Conservation (phyloP, 2,329 filamentous ascomycete species). For the Microsporum canis region DNA sequence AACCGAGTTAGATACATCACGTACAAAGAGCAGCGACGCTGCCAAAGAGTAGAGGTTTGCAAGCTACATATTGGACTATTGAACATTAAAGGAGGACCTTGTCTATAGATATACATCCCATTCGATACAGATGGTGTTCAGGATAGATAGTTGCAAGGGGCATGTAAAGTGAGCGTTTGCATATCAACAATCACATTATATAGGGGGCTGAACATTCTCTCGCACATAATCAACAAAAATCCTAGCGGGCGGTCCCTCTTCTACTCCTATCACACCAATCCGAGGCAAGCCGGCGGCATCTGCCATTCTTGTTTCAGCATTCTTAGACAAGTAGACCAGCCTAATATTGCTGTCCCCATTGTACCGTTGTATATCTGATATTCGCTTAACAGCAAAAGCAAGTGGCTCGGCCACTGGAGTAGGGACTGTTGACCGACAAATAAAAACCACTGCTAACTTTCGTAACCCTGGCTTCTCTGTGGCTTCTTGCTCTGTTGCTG, state of each 20-base stretch:
- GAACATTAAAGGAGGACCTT: neutral
- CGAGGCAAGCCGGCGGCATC: constrained; percentile 5
- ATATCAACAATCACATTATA: neutral
- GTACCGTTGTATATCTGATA: constrained; percentile 10
- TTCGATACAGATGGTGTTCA: neutral
- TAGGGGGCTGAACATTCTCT: neutral
- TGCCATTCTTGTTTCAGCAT: constrained; percentile 2
- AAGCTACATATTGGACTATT: neutral
- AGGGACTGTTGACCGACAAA: constrained; percentile 14
- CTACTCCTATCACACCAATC: constrained; percentile 8
- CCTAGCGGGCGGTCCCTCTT: neutral
- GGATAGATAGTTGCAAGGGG: neutral
- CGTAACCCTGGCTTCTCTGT: neutral
- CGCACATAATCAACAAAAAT: constrained; percentile 10
- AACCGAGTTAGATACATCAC: constrained; percentile 23
- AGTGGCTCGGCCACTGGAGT: constrained; percentile 17
- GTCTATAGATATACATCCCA: neutral
- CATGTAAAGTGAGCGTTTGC: neutral
- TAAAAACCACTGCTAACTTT: constrained; percentile 16
- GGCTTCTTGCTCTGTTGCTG: neutral
- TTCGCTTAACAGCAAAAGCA: constrained; percentile 16
- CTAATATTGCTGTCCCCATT: constrained; percentile 16
- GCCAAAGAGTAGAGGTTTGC: neutral
- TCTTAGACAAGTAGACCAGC: constrained; percentile 24
- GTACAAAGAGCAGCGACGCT: neutral